These are phyloP conservation scores for Tarenaya hassleriana DNA, from an alignment of 345 rosid genomes.

Conservation along the genomic window DNA sequence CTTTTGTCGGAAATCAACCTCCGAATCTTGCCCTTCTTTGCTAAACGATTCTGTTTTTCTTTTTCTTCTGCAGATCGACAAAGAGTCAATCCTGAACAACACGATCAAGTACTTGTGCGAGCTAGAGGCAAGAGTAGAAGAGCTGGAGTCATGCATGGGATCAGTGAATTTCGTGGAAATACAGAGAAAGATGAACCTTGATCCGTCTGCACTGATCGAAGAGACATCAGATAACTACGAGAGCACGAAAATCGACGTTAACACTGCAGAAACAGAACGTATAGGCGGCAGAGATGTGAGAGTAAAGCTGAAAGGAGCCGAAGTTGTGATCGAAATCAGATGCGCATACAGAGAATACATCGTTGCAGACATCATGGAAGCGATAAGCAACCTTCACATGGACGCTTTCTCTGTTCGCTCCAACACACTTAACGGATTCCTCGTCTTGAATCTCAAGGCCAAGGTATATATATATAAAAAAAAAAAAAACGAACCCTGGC, in stretches of 20 bases:
- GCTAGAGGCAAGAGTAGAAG: conserved; percentile 73
- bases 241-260: conserved; percentile 26
- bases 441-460: conserved; percentile 51
- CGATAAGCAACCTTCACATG: conserved; percentile 59
- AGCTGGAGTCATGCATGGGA: conserved; percentile 68
- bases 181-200: conserved; percentile 31
- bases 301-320: conserved; percentile 28
- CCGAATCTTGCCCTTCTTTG: too few species aligned
- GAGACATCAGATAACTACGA: conserved; percentile 64
- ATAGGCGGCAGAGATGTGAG: conserved; percentile 38
- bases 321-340: conserved; percentile 59
- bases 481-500: not conserved
- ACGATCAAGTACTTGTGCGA: conserved; percentile 58
- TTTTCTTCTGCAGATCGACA: conserved; percentile 43
- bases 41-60: not conserved
- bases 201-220: conserved; percentile 39
- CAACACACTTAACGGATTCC: conserved; percentile 52
- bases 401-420: conserved; percentile 65
- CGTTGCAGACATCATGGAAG: conserved; percentile 74
- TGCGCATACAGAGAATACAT: conserved; percentile 63
- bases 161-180: conserved; percentile 42
- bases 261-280: conserved; percentile 53
- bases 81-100: conserved; percentile 52
- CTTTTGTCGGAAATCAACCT: too few species aligned
- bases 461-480: conserved; percentile 37